Percentiles rank a stretch among this genome's conserved stretches.
Evolutionary conservation across 257 asterid genomes (phyloP).

Genomic region (Nicotiana attenuata): DNA sequence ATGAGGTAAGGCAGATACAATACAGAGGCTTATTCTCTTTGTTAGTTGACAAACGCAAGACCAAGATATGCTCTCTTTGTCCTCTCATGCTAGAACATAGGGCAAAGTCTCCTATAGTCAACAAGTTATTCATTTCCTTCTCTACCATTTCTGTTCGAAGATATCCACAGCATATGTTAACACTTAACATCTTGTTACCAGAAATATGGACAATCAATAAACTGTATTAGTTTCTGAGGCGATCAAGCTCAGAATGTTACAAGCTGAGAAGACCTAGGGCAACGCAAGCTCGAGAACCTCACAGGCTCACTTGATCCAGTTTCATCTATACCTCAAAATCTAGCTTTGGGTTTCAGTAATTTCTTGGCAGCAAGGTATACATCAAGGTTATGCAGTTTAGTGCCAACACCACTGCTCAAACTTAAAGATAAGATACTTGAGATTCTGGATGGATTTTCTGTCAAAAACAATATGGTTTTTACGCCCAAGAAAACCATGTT

Average conservation of each 20-base stretch:
- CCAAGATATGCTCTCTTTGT: not conserved
- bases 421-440: not conserved
- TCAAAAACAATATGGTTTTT: not conserved
- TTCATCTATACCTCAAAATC: not conserved
- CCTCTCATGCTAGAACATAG: constrained; percentile 2
- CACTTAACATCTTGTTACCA: not conserved
- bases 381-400: not conserved
- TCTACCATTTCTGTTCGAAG: not conserved
- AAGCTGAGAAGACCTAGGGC: not conserved
- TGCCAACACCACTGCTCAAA: not conserved
- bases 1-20: constrained; percentile 17
- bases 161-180: not conserved
- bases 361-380: constrained; percentile 2
- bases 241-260: not conserved
- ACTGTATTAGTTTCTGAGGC: not conserved
- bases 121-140: not conserved
- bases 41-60: not conserved
- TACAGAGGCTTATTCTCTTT: not conserved
- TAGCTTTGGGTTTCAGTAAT: constrained; percentile 2
- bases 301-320: not conserved
- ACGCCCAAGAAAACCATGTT: too few relatives aligned
- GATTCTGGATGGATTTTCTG: not conserved
- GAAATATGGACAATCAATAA: not conserved
- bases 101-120: not conserved
- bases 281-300: not conserved